Evolutionary conservation across 345 rosid species (phyloP), one percentile per base, ranked within the genome.

Genomic region (Melaleuca alternifolia): DNA sequence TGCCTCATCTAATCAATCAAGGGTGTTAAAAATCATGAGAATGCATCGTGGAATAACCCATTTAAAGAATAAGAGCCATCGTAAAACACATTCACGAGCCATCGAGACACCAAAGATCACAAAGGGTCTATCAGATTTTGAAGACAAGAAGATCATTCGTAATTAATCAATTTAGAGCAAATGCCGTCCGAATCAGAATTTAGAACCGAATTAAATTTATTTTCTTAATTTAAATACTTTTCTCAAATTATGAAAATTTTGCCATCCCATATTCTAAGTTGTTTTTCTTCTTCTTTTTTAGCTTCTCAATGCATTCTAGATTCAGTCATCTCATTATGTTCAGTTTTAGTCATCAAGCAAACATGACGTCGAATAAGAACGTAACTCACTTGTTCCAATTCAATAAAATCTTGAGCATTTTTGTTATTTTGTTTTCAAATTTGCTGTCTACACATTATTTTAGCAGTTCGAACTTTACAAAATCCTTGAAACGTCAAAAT

Each of bases 241-340:
- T n/a, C 3, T 59, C n/a, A 0, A 0, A 56, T 23, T 11, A 59
- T 26, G 5, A 57, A 57, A 26, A 1, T 57, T 2, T 26, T 2
- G 16, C 13, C 26, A 59, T 26, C 16, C 0, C 6, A 5, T 26
- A 5, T 12, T 5, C 11, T 59, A n/a, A 11, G n/a, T n/a, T n/a
- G n/a, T n/a, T n/a, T 0, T 59, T 59, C 5, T 23, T 50, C 10
- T 50, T 0, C n/a, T 59, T 59, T 5, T 59, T 59, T 6, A 5
- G 12, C 33, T 59, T 6, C 16, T 59, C 1, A 0, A 59, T 61
- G 20, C 20, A 28, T 61, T 61, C 75, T 37, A 6, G 1, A 61
- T 61, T 20, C 0, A 28, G 1, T n/a, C 30, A 28, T 28, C 37
- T 3, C 4, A 61, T 28, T 1, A 0, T 1, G 37, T 61, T 12